These are phyloP conservation scores for Capronia epimyces DNA, from an alignment of 2,329 filamentous ascomycete species.

Conservation along the genomic window DNA sequence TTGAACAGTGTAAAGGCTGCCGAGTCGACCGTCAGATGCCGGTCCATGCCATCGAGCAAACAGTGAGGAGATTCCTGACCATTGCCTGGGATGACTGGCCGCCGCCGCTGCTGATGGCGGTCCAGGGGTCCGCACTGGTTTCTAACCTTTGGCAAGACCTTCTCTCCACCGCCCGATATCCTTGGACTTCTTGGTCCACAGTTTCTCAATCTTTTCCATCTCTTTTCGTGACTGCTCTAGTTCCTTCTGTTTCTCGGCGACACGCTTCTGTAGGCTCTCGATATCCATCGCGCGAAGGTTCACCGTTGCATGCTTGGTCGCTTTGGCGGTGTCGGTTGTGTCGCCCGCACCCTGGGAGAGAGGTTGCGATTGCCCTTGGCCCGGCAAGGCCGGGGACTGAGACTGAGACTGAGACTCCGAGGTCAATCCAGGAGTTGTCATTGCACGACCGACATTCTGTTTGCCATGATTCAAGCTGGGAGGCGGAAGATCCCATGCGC, in stretches of 20 bases:
- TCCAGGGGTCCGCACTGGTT: background rate
- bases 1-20: no score
- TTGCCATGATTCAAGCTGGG: background rate
- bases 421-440: constrained; percentile 14
- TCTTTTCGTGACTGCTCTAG: constrained; percentile 67
- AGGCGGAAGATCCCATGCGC: constrained; percentile 15
- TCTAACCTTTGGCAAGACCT: constrained; percentile 14
- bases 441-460: constrained; percentile 3
- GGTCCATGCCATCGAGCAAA: no score
- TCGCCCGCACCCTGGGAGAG: background rate
- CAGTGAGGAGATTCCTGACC: background rate
- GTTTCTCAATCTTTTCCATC: constrained; percentile 49
- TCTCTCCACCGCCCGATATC: constrained; percentile 27
- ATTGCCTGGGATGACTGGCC: background rate
- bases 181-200: constrained; percentile 29
- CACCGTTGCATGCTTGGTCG: background rate
- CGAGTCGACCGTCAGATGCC: no score
- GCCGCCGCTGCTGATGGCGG: background rate
- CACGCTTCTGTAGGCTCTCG: constrained; percentile 38
- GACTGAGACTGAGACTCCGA: constrained; percentile 18
- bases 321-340: background rate
- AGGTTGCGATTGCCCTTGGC: background rate
- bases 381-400: background rate
- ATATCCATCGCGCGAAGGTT: constrained; percentile 39
- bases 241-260: constrained; percentile 51